Conservation (phyloP, 2,329 filamentous ascomycete genomes). For the Zymoseptoria ardabiliae region DNA sequence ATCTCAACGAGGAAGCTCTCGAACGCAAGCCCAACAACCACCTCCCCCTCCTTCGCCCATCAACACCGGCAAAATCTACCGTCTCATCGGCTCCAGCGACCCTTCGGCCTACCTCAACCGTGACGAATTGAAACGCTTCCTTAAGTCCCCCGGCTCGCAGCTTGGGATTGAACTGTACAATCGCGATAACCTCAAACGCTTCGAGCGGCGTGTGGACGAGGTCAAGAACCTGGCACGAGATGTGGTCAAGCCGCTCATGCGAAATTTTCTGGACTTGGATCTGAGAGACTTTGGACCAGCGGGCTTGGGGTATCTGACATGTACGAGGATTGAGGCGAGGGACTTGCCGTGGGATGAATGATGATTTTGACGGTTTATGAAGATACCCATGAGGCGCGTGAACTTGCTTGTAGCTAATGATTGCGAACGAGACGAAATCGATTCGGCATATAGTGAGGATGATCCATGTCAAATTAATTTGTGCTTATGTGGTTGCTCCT, state of each 20-base stretch:
- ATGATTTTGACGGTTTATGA: neutral
- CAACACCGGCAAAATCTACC: slow-evolving; percentile 65
- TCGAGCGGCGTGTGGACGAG: slow-evolving; percentile 83
- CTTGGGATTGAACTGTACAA: slow-evolving; percentile 74
- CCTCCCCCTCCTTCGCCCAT: slow-evolving; percentile 29
- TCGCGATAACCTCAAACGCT: slow-evolving; percentile 74
- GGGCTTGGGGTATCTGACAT: slow-evolving; percentile 56
- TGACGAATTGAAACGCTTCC: slow-evolving; percentile 83
- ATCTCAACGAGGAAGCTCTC: slow-evolving; percentile 20
- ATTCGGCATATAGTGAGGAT: neutral
- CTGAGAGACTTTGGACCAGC: slow-evolving; percentile 33
- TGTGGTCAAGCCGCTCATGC: slow-evolving; percentile 76
- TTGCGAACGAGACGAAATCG: neutral
- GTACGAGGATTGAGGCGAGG: slow-evolving; percentile 53
- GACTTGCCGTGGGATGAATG: slow-evolving; percentile 56
- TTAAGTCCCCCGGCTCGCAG: slow-evolving; percentile 48
- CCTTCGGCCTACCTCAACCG: slow-evolving; percentile 63
- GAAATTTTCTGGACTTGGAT: slow-evolving; percentile 76
- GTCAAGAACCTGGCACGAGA: slow-evolving; percentile 78
- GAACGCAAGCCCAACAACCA: slow-evolving; percentile 9
- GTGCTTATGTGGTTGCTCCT: too few relatives aligned
- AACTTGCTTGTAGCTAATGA: neutral
- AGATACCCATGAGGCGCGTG: neutral
- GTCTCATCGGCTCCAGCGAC: slow-evolving; percentile 59
- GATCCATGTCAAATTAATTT: neutral